Evolutionary conservation across 148 eudicot genomes (phyloP).

Genomic region (Nepenthes mirabilis): DNA sequence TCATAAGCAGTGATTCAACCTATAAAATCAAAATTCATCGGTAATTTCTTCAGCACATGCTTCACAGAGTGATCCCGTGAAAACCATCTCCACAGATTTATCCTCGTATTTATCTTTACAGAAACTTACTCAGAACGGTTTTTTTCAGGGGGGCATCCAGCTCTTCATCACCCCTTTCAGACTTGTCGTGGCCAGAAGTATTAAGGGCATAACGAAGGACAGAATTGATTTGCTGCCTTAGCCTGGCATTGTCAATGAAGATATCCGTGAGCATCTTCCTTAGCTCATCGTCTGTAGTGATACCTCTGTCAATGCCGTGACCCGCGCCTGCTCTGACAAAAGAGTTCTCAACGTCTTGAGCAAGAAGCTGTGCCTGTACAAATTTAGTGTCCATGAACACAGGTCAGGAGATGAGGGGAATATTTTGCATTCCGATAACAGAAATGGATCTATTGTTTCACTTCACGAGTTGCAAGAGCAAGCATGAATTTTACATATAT

Average conservation of each 20-base stretch:
- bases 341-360: constrained; percentile 42
- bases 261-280: constrained; percentile 53
- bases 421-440: background rate
- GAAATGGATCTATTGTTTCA: too few species aligned
- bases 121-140: constrained; percentile 29
- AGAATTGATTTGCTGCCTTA: constrained; percentile 69
- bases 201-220: constrained; percentile 42
- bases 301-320: constrained; percentile 5
- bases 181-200: constrained; percentile 19
- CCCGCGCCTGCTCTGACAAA: constrained; percentile 14
- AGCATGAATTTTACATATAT: too few species aligned
- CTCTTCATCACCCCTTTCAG: constrained; percentile 24
- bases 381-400: background rate
- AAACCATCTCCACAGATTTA: background rate
- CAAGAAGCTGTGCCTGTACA: constrained; percentile 61
- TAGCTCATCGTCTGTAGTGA: constrained; percentile 40
- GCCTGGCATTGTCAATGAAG: constrained; percentile 56
- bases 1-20: too few species aligned
- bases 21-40: background rate
- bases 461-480: too few species aligned
- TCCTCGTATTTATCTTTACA: constrained; percentile 10
- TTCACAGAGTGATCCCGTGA: too few species aligned
- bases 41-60: too few species aligned
- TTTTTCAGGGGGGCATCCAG: constrained; percentile 21
- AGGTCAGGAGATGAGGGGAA: background rate